Conservation (phyloP, 2,329 filamentous ascomycete species). For the Exophiala oligosperma region DNA sequence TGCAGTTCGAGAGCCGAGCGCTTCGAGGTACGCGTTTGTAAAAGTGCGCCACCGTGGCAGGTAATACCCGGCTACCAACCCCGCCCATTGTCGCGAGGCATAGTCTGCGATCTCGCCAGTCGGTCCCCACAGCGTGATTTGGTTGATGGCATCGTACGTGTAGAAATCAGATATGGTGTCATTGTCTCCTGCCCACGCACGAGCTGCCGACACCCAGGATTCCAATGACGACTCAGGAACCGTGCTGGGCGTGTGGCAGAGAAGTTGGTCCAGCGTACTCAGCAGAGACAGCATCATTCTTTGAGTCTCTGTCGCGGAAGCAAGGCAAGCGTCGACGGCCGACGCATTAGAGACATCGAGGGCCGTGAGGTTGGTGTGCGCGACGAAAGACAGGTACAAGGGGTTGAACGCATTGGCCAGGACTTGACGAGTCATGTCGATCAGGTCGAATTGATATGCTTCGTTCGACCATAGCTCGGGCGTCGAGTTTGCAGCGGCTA, state of each 20-base stretch:
- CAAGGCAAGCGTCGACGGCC: constrained; percentile 17
- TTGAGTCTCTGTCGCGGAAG: constrained; percentile 27
- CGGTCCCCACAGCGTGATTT: constrained; percentile 54
- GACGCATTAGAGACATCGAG: constrained; percentile 1
- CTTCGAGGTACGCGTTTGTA: constrained; percentile 39
- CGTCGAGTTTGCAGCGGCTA: constrained; percentile 36
- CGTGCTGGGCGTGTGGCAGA: constrained; percentile 37
- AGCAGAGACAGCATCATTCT: constrained; percentile 39
- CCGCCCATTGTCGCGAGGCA: constrained; percentile 51
- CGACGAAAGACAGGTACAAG: constrained; percentile 40
- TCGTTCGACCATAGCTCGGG: constrained; percentile 42
- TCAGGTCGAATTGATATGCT: constrained; percentile 48
- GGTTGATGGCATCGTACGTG: constrained; percentile 51
- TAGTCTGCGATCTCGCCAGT: constrained; percentile 52
- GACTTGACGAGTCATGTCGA: constrained; percentile 53
- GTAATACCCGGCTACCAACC: constrained; percentile 50
- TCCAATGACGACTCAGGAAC: constrained; percentile 41
- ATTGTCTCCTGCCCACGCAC: constrained; percentile 32
- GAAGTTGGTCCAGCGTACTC: constrained; percentile 42
- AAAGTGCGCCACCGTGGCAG: constrained; percentile 49
- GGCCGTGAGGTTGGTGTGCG: constrained; percentile 32
- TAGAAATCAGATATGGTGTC: constrained; percentile 37
- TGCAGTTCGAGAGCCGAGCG: not conserved
- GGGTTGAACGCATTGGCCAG: constrained; percentile 49
- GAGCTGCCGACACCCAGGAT: constrained; percentile 44